Evolutionary conservation across 1,284 basidiomycete genomes (phyloP).

Genomic region (Serendipita sp.): DNA sequence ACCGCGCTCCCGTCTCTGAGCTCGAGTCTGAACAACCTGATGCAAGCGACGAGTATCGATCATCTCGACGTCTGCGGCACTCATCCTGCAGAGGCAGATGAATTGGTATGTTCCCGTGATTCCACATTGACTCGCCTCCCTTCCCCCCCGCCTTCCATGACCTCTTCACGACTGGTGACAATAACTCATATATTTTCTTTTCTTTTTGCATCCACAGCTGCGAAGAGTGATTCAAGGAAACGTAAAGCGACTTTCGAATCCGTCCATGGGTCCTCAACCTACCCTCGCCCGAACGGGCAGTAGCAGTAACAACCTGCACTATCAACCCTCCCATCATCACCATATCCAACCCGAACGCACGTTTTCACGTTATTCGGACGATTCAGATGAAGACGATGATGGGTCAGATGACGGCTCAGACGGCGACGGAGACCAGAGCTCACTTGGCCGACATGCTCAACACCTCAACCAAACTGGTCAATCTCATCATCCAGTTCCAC

Average conservation of each 20-base stretch:
- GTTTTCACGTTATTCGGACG: background rate
- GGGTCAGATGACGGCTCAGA: background rate
- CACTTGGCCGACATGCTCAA: background rate
- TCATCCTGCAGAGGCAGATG: background rate
- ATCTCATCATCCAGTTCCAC: background rate
- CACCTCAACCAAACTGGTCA: background rate
- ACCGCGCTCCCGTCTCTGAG: slow-evolving; percentile 5
- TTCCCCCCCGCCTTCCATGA: background rate
- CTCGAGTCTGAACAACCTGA: background rate
- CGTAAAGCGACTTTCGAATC: background rate
- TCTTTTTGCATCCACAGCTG: background rate
- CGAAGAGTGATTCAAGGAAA: slow-evolving; percentile 4
- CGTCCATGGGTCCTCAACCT: background rate
- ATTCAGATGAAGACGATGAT: background rate
- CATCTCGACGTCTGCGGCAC: background rate
- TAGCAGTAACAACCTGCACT: background rate
- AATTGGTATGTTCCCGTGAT: background rate
- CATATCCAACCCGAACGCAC: background rate
- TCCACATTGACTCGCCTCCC: background rate
- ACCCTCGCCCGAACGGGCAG: background rate
- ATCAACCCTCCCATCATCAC: background rate
- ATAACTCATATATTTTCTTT: background rate
- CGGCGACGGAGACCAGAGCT: background rate
- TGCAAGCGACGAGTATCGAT: background rate
- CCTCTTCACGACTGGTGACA: background rate